Base-by-base conservation (phyloP, 1,284 basidiomycete genomes). In the Puccinia horiana region DNA sequence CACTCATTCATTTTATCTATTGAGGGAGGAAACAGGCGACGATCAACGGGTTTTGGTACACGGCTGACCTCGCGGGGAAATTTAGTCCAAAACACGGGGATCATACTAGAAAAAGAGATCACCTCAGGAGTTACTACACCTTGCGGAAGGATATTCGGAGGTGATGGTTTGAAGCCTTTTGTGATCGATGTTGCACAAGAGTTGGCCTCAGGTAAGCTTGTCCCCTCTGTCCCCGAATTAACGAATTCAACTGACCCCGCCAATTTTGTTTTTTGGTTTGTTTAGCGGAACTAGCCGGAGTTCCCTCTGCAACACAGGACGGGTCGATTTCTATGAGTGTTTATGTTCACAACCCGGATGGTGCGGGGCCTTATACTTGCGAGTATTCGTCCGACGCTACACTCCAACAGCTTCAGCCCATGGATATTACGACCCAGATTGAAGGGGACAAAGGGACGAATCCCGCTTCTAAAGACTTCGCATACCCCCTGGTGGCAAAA, bases 71-170 rank as follows among this genome's bases (percentile, higher is more conserved):
- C 54, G 29, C 69, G 78, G n/a, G 78, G 78, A 61, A 73, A 69
- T 42, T 35, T 81, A 47, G 69, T 73, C n/a, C 78, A 81, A 44
- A 81, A 81, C 69, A 74, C 78, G n/a, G 78, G 78, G 5, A 81
- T 81, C 20, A 81, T 81, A 18, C 18, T 58, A 12, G 11, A 72
- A 49, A 70, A 58, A 20, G 78, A 81, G 29, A 81, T 81, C 23
- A 35, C 16, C 16, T 26, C 78, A 5, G 70, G 70, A n/a, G 29
- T n/a, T 9, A 58, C 70, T 5, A 70, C 65, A 35, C 78, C 78
- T 40, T 81, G 78, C 32, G 78, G 78, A 47, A 81, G 78, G 56
- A 81, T 81, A 58, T 81, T 81, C 44, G 78, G 78, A 23, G 78
- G 78, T 20, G 69, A 73, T 63, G 78, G 70, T 23, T 63, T 81